Conservation (phyloP, 257 asterid genomes). For the Orobanche coerulescens region DNA sequence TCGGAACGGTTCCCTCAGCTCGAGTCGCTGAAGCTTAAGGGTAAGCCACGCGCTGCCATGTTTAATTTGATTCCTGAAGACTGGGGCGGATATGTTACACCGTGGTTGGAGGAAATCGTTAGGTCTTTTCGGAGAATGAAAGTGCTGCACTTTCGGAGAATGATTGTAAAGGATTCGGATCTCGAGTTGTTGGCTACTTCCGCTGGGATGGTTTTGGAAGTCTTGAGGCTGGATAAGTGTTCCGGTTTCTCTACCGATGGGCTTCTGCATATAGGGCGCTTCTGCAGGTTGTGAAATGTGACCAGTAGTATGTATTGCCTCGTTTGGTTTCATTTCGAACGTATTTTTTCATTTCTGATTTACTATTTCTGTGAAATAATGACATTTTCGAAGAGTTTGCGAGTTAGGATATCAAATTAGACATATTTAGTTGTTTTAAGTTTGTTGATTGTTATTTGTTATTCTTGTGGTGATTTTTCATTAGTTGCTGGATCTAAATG, state of each 20-base stretch:
- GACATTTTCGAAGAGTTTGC: background rate
- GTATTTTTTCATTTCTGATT: background rate
- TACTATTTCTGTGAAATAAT: background rate
- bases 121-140: conserved; percentile 37
- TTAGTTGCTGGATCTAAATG: conserved; percentile 20
- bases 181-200: conserved; percentile 42
- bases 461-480: background rate
- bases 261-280: conserved; percentile 37
- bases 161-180: conserved; percentile 74
- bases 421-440: background rate
- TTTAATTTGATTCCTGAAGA: conserved; percentile 68
- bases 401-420: background rate
- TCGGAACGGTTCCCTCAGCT: conserved; percentile 57
- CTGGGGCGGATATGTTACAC: conserved; percentile 75
- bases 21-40: conserved; percentile 72
- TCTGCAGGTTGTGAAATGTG: conserved; percentile 45
- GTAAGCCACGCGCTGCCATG: conserved; percentile 92
- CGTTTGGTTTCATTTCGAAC: background rate
- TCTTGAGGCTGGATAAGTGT: conserved; percentile 69
- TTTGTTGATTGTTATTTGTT: background rate
- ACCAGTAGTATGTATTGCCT: background rate
- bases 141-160: conserved; percentile 64
- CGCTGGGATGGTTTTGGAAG: conserved; percentile 36
- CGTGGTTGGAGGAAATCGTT: conserved; percentile 60
- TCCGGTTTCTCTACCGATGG: conserved; percentile 81